Conservation (phyloP, 2,329 filamentous ascomycete genomes). For the Aureobasidium zeae region DNA sequence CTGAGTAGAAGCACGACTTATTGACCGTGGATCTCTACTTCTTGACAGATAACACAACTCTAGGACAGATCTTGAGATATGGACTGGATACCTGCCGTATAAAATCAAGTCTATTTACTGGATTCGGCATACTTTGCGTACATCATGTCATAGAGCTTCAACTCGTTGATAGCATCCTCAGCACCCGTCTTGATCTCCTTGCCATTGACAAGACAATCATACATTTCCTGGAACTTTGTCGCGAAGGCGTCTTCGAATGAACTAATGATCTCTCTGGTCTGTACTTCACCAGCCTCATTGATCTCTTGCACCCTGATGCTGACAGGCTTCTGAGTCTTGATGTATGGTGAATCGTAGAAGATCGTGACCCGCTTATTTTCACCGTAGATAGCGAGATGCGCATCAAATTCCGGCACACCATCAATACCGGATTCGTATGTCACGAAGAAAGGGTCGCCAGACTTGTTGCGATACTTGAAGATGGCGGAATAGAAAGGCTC, state of each 20-base stretch:
- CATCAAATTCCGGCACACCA: constrained; percentile 45
- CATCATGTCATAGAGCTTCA: constrained; percentile 29
- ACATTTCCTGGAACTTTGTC: constrained; percentile 34
- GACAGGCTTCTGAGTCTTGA: constrained; percentile 45
- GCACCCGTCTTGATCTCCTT: constrained; percentile 35
- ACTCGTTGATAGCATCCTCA: constrained; percentile 35
- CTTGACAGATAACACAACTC: too few species aligned
- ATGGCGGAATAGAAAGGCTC: constrained; percentile 36
- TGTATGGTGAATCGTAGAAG: constrained; percentile 48
- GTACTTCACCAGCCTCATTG: constrained; percentile 27
- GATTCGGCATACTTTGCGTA: constrained; percentile 19
- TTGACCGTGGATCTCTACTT: too few species aligned
- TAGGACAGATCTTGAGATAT: too few species aligned
- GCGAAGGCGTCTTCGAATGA: constrained; percentile 43
- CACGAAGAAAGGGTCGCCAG: constrained; percentile 37
- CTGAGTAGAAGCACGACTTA: too few species aligned
- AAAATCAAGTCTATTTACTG: constrained; percentile 6
- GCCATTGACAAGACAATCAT: constrained; percentile 31
- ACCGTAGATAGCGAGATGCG: constrained; percentile 45
- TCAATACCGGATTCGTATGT: constrained; percentile 51
- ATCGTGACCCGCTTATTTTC: constrained; percentile 46
- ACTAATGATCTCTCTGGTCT: constrained; percentile 28
- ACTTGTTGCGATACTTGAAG: constrained; percentile 35
- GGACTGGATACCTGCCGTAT: too few species aligned
- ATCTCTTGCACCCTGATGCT: constrained; percentile 41